A percentile compares a stretch with the other conserved stretches of the same genome.
Conservation (phyloP, 1,284 basidiomycete species). For the Somion occarium region DNA sequence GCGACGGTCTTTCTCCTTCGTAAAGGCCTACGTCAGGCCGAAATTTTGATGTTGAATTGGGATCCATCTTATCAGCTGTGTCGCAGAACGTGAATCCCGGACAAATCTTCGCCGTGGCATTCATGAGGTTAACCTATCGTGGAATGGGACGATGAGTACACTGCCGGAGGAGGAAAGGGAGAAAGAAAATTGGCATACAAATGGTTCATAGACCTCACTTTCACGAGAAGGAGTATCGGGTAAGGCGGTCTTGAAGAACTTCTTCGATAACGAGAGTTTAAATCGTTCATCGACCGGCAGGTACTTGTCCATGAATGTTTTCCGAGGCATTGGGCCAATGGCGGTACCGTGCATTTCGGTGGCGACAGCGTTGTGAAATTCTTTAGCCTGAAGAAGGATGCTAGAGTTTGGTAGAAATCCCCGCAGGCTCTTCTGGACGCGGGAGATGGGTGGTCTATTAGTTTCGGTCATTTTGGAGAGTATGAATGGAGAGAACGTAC, state of each 20-base stretch:
- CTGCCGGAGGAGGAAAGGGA: background rate
- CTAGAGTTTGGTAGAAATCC: background rate
- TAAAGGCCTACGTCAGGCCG: background rate
- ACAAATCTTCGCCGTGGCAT: background rate
- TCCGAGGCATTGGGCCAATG: background rate
- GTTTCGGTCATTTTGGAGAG: too few relatives aligned
- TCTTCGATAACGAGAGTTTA: background rate
- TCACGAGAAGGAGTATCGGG: too few relatives aligned
- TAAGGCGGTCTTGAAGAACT: background rate
- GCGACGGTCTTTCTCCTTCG: background rate
- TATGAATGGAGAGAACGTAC: too few relatives aligned
- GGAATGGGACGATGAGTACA: background rate
- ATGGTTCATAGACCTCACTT: background rate
- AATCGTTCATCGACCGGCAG: background rate
- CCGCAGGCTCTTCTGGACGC: background rate
- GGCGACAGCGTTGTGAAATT: background rate
- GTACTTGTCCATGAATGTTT: background rate
- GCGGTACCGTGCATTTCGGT: background rate
- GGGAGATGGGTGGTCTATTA: background rate
- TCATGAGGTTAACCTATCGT: background rate
- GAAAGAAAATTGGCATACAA: background rate
- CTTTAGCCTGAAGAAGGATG: background rate
- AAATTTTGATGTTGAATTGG: background rate
- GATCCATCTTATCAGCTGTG: background rate
- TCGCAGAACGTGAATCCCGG: constrained; percentile 13